Percentiles rank a stretch among this genome's conserved stretches.
phyloP scores from a whole-genome alignment of 345 rosid genomes.

The Eucalyptus curtisii region DNA sequence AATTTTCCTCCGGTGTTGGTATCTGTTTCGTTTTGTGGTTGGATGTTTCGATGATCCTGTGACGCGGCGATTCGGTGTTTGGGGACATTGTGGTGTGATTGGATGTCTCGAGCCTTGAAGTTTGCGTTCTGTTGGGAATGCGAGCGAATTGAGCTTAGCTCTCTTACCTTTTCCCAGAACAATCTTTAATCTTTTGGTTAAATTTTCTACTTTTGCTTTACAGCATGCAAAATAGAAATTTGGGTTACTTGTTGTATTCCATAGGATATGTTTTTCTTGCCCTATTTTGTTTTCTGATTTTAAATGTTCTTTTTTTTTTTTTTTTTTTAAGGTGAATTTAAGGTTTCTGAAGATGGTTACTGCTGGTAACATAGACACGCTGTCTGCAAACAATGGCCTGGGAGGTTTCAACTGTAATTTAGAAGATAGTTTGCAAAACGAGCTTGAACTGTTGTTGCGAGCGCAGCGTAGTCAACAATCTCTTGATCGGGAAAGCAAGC shows the following conservation, averaged over 20 bases:
- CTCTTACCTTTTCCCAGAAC: not conserved
- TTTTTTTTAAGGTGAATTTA: not conserved
- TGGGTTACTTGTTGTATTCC: not conserved
- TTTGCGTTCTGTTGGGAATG: not conserved
- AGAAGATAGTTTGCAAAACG: conserved; percentile 49
- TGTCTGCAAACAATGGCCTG: conserved; percentile 23
- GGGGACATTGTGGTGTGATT: not conserved
- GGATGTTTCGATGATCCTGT: not conserved
- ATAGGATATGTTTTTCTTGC: not conserved
- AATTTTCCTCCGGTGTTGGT: not conserved
- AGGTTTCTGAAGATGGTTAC: conserved; percentile 28
- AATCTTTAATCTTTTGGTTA: not conserved
- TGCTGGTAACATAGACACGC: conserved; percentile 47
- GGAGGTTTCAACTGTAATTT: conserved; percentile 36
- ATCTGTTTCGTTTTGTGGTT: not conserved
- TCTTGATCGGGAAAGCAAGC: conserved; percentile 17
- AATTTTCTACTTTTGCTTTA: not conserved
- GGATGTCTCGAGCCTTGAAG: not conserved
- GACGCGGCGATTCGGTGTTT: not conserved
- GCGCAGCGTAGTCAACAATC: conserved; percentile 32
- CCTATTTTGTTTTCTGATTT: not conserved
- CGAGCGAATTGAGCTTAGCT: not conserved
- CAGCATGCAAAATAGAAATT: not conserved
- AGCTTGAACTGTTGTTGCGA: conserved; percentile 56
- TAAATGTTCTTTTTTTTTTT: not conserved